Percentiles rank a stretch among this genome's conserved stretches.
These are phyloP conservation scores for Capsicum rhomboideum DNA, from an alignment of 257 asterid species.

Conservation along the genomic window DNA sequence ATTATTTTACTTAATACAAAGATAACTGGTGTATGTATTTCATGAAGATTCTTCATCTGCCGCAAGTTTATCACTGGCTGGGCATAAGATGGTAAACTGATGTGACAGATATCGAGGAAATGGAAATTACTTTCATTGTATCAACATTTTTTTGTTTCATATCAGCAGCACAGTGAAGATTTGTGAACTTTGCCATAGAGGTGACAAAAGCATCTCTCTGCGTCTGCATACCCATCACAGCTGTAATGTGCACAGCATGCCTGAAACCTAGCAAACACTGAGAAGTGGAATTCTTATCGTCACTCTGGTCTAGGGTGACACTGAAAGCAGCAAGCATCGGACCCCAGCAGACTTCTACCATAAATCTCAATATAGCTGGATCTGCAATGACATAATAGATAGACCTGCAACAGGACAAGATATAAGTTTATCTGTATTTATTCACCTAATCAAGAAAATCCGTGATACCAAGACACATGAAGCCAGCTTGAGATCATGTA, in stretches of 20 bases:
- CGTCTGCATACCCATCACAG: constrained; percentile 94
- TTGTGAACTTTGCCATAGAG: constrained; percentile 92
- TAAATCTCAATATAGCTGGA: constrained; percentile 86
- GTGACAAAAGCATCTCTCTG: constrained; percentile 98
- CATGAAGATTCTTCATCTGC: background rate
- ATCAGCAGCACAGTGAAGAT: constrained; percentile 98
- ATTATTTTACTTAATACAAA: background rate
- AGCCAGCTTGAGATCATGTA: background rate
- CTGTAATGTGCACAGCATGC: constrained; percentile 92
- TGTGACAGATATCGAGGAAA: constrained; percentile 6
- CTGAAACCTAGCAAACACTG: constrained; percentile 92
- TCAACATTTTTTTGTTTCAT: constrained; percentile 98
- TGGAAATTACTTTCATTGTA: constrained; percentile 73
- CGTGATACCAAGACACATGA: background rate
- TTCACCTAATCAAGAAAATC: background rate
- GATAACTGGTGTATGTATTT: background rate
- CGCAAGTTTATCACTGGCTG: background rate
- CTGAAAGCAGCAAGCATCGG: constrained; percentile 99
- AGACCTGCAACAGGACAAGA: constrained; percentile 44
- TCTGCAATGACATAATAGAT: constrained; percentile 73
- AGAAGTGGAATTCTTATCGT: constrained; percentile 84
- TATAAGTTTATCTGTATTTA: background rate
- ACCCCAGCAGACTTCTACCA: constrained; percentile 99
- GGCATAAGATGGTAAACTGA: background rate
- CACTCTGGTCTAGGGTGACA: constrained; percentile 95